These are phyloP conservation scores for Kurtzmaniella fragi DNA, from an alignment of 805 yeast species.

Conservation along the genomic window DNA sequence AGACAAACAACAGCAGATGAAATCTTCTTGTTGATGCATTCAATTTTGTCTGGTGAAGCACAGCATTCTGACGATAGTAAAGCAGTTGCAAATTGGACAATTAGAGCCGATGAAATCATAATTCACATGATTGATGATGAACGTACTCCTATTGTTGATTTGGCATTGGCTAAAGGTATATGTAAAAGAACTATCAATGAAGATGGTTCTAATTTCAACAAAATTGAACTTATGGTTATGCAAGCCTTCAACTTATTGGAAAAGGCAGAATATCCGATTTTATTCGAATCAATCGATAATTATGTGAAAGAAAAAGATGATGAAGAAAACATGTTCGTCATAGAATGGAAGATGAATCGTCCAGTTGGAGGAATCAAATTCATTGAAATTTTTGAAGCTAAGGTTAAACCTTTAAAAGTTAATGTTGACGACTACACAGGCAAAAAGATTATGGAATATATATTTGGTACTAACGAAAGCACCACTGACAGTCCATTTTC, in stretches of 20 bases:
- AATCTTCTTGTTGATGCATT: constrained; percentile 29
- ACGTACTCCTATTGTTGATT: constrained; percentile 32
- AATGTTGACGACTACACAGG: constrained; percentile 37
- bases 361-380: constrained; percentile 39
- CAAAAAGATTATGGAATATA: constrained; percentile 29
- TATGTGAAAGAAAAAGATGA: constrained; percentile 4
- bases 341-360: constrained; percentile 39
- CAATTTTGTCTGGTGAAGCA: constrained; percentile 32
- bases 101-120: constrained; percentile 35
- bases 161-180: constrained; percentile 29
- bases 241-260: constrained; percentile 33
- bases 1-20: constrained; percentile 30
- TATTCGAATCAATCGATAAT: constrained; percentile 25
- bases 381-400: constrained; percentile 33
- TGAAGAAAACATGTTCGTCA: constrained; percentile 16
- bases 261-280: constrained; percentile 25
- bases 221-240: constrained; percentile 30
- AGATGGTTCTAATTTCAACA: constrained; percentile 36
- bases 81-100: constrained; percentile 27
- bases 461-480: constrained; percentile 25
- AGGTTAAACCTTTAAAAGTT: constrained; percentile 33
- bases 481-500: constrained; percentile 18
- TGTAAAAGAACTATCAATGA: constrained; percentile 30
- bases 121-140: constrained; percentile 39
- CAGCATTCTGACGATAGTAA: constrained; percentile 7